These are phyloP conservation scores for Trichophyton mentagrophytes DNA, from an alignment of 2,329 filamentous ascomycete species.

Conservation along the genomic window DNA sequence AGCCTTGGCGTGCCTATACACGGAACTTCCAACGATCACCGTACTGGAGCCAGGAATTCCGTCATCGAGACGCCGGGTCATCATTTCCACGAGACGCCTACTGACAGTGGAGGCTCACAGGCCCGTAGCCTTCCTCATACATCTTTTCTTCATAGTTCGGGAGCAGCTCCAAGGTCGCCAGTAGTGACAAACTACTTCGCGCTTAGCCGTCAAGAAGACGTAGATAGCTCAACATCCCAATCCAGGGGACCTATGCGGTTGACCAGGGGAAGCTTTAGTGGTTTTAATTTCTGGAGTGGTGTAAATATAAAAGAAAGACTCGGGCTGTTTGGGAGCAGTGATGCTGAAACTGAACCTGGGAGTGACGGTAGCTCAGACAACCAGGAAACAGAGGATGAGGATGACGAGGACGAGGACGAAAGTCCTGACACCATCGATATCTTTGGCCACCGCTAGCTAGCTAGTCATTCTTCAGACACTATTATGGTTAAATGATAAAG, in stretches of 20 bases:
- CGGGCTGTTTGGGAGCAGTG: slow-evolving; percentile 1
- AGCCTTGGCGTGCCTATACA: not conserved
- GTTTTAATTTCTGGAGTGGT: slow-evolving; percentile 4
- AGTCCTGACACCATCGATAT: slow-evolving; percentile 31
- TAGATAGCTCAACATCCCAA: slow-evolving; percentile 1
- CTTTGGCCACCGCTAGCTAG: slow-evolving; percentile 39
- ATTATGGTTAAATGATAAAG: not conserved
- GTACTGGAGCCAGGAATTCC: not conserved
- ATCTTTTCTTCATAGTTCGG: not conserved
- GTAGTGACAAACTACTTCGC: slow-evolving; percentile 11
- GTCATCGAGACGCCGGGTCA: not conserved
- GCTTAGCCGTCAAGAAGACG: slow-evolving; percentile 4
- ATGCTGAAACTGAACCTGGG: slow-evolving; percentile 11
- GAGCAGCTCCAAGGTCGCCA: slow-evolving; percentile 4
- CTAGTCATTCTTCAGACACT: not conserved
- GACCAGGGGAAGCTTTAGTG: not conserved
- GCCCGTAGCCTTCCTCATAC: slow-evolving; percentile 3
- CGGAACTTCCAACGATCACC: not conserved
- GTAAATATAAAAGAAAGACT: slow-evolving; percentile 3
- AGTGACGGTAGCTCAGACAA: slow-evolving; percentile 4
- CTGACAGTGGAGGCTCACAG: not conserved
- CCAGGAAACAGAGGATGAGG: slow-evolving; percentile 20
- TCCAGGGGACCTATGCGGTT: not conserved
- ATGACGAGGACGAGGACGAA: slow-evolving; percentile 37
- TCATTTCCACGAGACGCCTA: not conserved